Base-by-base conservation (phyloP, 2,329 filamentous ascomycete species). In the Phaeosphaeriaceae sp. region DNA sequence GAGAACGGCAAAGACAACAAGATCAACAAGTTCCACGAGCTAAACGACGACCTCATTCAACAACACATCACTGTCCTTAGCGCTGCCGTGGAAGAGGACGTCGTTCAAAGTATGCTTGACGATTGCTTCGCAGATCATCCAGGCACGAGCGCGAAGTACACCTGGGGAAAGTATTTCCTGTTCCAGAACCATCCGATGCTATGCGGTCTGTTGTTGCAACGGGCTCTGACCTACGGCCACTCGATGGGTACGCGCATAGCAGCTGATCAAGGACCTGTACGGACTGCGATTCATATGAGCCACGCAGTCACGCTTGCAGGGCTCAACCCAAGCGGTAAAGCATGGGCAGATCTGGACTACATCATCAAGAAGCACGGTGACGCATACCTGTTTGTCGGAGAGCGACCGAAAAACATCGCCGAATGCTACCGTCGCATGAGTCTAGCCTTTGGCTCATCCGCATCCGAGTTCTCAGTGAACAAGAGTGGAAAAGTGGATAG, bases 361-460 rank as follows among this genome's bases (percentile, higher is more conserved):
- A 44, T 52, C 49, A 52, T 42, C 26, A 22, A 42, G 30, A 42
- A 52, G 19, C 49, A 42, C 17, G 49, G 40, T 15, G 32, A 32
- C 30, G 8, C 49, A 17, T 26, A 43, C 32, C 9, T 52, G 6
- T 52, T 52, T 32, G 49, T 42, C 8, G 49, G 49, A 10, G 9
- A 42, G 17, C 32, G 49, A 6, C 49, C 49, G 6, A 32, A 17
- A 4, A 44, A 43, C 2, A 19, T 52, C 2, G 42, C 9, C 9
- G 32, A 52, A 2, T 52, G 49, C 23, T 52, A 43, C 23, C 8
- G 15, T 24, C 49, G 24, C 11, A 42, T 52, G 19, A 1, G 32
- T 40, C 24, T 52, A 6, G 17, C 30, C 17, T 42, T 42, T 23
- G 49, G 49, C 30, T n/a, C 8, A 3, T 22, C 13, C 24, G 13